Base-by-base conservation (phyloP, 2,329 filamentous ascomycete species). In the Biscogniauxia mediterranea region DNA sequence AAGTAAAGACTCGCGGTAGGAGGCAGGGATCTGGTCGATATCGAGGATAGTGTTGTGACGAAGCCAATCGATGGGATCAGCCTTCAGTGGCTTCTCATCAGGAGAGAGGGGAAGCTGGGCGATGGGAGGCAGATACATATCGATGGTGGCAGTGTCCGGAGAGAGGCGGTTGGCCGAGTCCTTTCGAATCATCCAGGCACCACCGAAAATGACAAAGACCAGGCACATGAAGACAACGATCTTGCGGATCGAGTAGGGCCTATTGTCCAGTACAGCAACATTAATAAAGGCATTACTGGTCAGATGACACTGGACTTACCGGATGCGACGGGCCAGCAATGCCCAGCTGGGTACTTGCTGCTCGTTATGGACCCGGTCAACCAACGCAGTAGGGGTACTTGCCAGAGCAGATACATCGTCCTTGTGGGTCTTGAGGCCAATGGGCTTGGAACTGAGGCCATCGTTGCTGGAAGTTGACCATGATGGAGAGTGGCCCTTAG, bases 21-120 rank as follows among this genome's bases (percentile, higher is more conserved):
- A 55, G 5, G 52, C 55, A 1, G 68, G 55, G 13, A 72, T 21
- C 17, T 62, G 55, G 13, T 65, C 55, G 6, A 68, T 52, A 46
- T 69, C 59, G 17, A 64, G 8, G 55, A 73, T 57, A 15, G 68
- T 74, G 50, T 74, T 69, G 5, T 66, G 56, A 1, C 68, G 69
- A 17, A 74, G 67, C 72, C 72, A 74, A 20, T 70, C 61, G 49
- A 72, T 28, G 19, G 68, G 66, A 15, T 66, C 46, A 20, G 57
- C 56, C 20, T 26, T 38, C 7, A 13, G 2, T 6, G 58, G 61
- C 28, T 56, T 52, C 19, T 56, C n/a, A 1, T 59, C 55, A 19
- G 55, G 59, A 21, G 57, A 58, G 28, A 52, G 54, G 23, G 65
- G 60, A 11, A 64, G 58, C n/a, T 67, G 64, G 5, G 70, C 66